Conservation (phyloP, 768 basidiomycete species). For the Thelephora ganbajun region DNA sequence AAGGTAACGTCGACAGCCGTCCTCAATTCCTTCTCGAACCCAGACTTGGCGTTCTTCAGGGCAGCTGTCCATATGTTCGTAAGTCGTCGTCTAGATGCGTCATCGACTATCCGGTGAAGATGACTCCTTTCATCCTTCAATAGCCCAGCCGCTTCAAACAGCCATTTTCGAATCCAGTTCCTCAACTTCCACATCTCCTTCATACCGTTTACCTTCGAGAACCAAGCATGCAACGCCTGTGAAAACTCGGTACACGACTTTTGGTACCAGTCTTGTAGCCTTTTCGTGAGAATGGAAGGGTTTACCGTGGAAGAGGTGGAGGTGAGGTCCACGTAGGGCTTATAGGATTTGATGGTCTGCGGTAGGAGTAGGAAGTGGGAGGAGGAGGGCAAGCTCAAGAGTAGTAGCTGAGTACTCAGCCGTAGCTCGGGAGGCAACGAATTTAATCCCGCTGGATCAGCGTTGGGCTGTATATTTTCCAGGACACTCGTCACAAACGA, state of each 20-base stretch:
- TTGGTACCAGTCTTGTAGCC: slow-evolving; percentile 51
- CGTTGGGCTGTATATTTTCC: slow-evolving; percentile 46
- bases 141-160: slow-evolving; percentile 27
- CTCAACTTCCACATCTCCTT: slow-evolving; percentile 66
- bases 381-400: slow-evolving; percentile 67
- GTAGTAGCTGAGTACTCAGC: slow-evolving; percentile 52
- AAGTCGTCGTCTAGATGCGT: slow-evolving; percentile 38
- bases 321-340: slow-evolving; percentile 68
- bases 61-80: slow-evolving; percentile 42
- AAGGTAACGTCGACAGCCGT: slow-evolving; percentile 18
- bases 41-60: slow-evolving; percentile 28
- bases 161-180: slow-evolving; percentile 32
- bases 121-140: slow-evolving; percentile 29
- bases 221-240: slow-evolving; percentile 37
- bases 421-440: slow-evolving; percentile 36
- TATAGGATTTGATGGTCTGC: slow-evolving; percentile 54
- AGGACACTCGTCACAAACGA: slow-evolving; percentile 47
- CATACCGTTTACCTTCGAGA: slow-evolving; percentile 41
- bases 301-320: slow-evolving; percentile 42
- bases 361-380: slow-evolving; percentile 74
- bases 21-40: slow-evolving; percentile 30
- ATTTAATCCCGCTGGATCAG: slow-evolving; percentile 8
- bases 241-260: slow-evolving; percentile 33
- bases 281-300: slow-evolving; percentile 26
- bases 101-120: slow-evolving; percentile 36